Conservation (phyloP, 2,329 filamentous ascomycete species). For the Cladosporium sp. region DNA sequence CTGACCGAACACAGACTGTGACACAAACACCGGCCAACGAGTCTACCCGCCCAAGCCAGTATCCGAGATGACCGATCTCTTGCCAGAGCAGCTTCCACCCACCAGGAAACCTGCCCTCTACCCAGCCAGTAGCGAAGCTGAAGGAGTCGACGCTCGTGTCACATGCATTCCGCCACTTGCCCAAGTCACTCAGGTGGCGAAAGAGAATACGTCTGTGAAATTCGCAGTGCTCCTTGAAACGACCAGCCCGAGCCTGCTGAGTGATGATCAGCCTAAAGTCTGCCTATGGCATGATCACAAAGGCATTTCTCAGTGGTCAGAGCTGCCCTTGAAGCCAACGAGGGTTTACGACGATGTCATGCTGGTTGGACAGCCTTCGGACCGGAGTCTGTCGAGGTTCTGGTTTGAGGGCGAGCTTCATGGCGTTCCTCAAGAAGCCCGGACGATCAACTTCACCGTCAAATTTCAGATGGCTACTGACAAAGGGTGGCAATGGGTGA, state of each 20-base stretch:
- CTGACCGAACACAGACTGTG: constrained; percentile 26
- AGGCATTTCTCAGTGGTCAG: constrained; percentile 53
- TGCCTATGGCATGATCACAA: constrained; percentile 68
- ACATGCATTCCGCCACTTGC: constrained; percentile 69
- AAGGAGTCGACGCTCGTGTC: constrained; percentile 48
- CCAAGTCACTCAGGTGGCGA: constrained; percentile 62
- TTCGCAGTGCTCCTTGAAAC: constrained; percentile 58
- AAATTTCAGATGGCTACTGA: constrained; percentile 57
- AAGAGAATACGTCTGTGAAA: constrained; percentile 41
- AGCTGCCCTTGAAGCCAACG: constrained; percentile 51
- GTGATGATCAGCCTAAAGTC: constrained; percentile 63
- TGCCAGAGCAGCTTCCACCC: constrained; percentile 32
- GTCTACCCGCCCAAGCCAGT: constrained; percentile 30
- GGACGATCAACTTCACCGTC: constrained; percentile 61
- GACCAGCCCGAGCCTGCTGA: constrained; percentile 32
- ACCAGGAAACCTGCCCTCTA: constrained; percentile 20
- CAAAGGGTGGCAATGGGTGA: constrained; percentile 66
- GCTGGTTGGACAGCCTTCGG: constrained; percentile 20
- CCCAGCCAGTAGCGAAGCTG: constrained; percentile 12
- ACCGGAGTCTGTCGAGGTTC: constrained; percentile 30
- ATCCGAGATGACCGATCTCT: constrained; percentile 21
- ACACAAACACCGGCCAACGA: constrained; percentile 31
- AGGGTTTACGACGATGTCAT: constrained; percentile 25
- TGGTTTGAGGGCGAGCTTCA: constrained; percentile 54
- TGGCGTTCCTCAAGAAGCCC: constrained; percentile 40